Evolutionary conservation across 2,329 filamentous ascomycete genomes (phyloP), one percentile per base, ranked within the genome.

Genomic region (Aspergillus sp.): DNA sequence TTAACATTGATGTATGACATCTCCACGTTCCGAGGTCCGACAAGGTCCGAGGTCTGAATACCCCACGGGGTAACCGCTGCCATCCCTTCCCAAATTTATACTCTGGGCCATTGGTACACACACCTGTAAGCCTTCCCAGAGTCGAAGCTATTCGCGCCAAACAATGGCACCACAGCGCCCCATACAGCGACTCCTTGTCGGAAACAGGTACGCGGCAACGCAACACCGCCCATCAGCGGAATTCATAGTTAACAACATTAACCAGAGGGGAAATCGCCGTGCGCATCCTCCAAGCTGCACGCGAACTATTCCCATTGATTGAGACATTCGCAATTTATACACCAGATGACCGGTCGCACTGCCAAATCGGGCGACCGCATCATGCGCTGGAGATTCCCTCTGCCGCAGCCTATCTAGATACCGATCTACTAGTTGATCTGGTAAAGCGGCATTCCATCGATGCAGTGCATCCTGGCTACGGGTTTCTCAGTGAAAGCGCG

Each of bases 401-500:
- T 0, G 69, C 78, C 15, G 63, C 72, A 1, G 70, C 74, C 0
- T 84, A 82, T 55, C 71, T 81, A 56, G 68, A 77, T 53, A 75
- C 81, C 27, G 50, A 71, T 6, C 60, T 69, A 5, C 61, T 83
- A 0, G 60, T 81, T 6, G 48, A 61, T 0, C 61, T 83, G 20
- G 75, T 65, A 3, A 70, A 73, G 47, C 65, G 76, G 33, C 60
- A 82, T 56, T 53, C 64, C 0, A 78, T 83, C 41, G 77, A 82
- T 55, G 70, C 77, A 2, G 67, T 82, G 0, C 79, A 82, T 59
- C 79, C 79, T 0, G 80, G 79, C 4, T 83, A 83, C 64, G 80
- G 80, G 7, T 83, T 95, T 63, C 66, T 82, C 1, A 79, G 75
- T 10, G 80, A 82, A 56, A 78, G 70, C 19, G 66, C 74, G 2